Percentiles rank a stretch among this genome's conserved stretches.
phyloP scores from a whole-genome alignment of 2,329 filamentous ascomycete species.

The Cercospora berteroae region DNA sequence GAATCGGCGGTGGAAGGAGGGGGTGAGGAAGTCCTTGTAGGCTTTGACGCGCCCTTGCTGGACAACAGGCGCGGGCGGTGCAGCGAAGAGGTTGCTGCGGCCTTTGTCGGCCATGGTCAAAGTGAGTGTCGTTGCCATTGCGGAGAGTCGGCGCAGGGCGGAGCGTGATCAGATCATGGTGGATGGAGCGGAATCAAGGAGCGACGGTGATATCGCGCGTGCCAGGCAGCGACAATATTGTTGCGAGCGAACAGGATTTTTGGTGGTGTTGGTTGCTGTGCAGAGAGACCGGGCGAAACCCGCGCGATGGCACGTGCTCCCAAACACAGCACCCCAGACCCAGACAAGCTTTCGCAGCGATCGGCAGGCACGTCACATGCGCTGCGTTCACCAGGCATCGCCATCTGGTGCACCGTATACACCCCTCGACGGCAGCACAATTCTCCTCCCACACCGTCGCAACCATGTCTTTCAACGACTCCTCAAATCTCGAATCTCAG shows the following conservation, averaged over 20 bases:
- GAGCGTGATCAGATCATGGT: not conserved
- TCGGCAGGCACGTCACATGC: constrained; percentile 16
- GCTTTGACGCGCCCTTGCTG: constrained; percentile 47
- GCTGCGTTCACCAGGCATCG: not conserved
- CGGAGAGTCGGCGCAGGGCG: not conserved
- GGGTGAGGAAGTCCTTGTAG: constrained; percentile 90
- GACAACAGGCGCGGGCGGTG: constrained; percentile 40
- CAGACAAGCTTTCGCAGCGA: not conserved
- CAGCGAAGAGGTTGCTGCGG: constrained; percentile 1
- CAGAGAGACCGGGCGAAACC: constrained; percentile 4
- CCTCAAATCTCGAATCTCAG: constrained; percentile 80
- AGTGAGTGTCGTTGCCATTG: not conserved
- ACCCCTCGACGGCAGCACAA: not conserved
- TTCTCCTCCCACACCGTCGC: not conserved
- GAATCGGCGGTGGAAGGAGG: constrained; percentile 82
- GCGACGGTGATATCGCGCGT: not conserved
- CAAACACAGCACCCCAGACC: not conserved
- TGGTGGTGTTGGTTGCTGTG: not conserved
- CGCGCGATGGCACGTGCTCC: constrained; percentile 4
- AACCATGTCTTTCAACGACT: constrained; percentile 85
- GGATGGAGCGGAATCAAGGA: not conserved
- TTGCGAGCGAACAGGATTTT: not conserved
- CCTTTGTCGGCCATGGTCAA: constrained; percentile 4
- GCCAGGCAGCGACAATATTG: not conserved
- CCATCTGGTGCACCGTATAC: not conserved